These are phyloP conservation scores for Naganishia albida DNA, from an alignment of 1,284 basidiomycete species.

Conservation along the genomic window DNA sequence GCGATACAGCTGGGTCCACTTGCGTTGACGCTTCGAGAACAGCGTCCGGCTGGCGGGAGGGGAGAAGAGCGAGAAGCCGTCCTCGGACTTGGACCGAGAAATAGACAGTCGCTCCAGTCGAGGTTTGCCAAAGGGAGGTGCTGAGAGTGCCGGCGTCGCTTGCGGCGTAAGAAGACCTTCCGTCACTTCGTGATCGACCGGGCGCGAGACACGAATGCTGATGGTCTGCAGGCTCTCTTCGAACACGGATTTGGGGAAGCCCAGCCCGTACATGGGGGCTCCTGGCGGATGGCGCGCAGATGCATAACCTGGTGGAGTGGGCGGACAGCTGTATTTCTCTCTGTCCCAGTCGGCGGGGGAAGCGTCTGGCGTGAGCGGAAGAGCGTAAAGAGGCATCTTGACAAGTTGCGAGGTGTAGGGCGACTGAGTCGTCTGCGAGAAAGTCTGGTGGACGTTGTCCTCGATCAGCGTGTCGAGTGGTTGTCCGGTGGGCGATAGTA, in stretches of 20 bases:
- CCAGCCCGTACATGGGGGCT: conserved; percentile 18
- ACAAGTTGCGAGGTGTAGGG: not conserved
- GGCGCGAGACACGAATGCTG: not conserved
- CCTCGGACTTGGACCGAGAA: not conserved
- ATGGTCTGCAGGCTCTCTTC: conserved; percentile 5
- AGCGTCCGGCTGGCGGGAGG: too few relatives aligned
- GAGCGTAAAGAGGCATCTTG: not conserved
- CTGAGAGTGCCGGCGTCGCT: not conserved
- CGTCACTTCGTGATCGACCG: not conserved
- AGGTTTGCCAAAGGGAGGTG: conserved; percentile 6
- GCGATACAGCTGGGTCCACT: not conserved
- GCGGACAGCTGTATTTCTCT: not conserved
- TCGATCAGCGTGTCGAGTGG: not conserved
- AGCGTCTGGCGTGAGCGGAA: conserved; percentile 12
- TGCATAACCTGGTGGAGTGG: conserved; percentile 4
- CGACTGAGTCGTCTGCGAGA: not conserved
- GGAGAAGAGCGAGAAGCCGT: too few relatives aligned
- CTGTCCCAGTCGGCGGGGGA: conserved; percentile 7
- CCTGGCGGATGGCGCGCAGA: conserved; percentile 11
- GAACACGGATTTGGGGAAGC: conserved; percentile 4
- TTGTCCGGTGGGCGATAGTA: conserved; percentile 9
- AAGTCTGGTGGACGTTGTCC: not conserved
- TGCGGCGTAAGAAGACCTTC: not conserved
- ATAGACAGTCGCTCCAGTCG: not conserved
- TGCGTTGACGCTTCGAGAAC: not conserved